Conservation (phyloP, 2,329 filamentous ascomycete genomes). For the Arachnomyces sp. region DNA sequence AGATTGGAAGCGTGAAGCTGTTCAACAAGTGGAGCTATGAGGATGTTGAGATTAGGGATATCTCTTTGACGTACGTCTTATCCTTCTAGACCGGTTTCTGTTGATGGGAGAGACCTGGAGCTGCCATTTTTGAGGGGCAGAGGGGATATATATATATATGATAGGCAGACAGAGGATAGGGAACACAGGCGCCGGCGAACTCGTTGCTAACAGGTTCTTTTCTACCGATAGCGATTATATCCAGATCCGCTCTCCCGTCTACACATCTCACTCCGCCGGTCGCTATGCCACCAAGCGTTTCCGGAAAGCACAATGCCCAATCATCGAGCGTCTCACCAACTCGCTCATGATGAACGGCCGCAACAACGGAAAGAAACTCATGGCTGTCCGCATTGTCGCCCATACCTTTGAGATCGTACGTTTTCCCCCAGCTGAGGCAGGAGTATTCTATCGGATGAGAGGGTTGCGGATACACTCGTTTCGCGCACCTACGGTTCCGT, state of each 20-base stretch:
- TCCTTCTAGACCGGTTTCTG: conserved; percentile 15
- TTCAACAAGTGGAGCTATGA: conserved; percentile 99
- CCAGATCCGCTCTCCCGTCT: conserved; percentile 97
- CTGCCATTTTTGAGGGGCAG: background rate
- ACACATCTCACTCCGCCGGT: conserved; percentile 97
- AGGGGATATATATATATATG: background rate
- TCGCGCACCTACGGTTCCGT: background rate
- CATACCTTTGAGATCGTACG: conserved; percentile 99
- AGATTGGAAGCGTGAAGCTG: conserved; percentile 89
- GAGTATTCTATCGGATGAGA: no score
- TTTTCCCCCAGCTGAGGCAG: no score
- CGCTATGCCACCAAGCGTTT: conserved; percentile 99
- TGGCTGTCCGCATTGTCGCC: conserved; percentile 98
- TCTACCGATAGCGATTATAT: conserved; percentile 79
- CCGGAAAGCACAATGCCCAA: conserved; percentile 99
- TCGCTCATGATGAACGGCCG: conserved; percentile 99
- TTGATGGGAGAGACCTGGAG: background rate
- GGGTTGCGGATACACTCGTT: conserved; percentile 2
- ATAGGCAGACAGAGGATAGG: background rate
- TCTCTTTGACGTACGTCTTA: conserved; percentile 90
- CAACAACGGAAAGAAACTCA: conserved; percentile 99
- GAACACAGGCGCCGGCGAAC: background rate
- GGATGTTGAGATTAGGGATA: conserved; percentile 99
- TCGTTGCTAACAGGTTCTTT: conserved; percentile 21
- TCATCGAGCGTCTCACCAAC: conserved; percentile 99